Conservation (phyloP, 2,329 filamentous ascomycete species). For the Exophiala calicioides region DNA sequence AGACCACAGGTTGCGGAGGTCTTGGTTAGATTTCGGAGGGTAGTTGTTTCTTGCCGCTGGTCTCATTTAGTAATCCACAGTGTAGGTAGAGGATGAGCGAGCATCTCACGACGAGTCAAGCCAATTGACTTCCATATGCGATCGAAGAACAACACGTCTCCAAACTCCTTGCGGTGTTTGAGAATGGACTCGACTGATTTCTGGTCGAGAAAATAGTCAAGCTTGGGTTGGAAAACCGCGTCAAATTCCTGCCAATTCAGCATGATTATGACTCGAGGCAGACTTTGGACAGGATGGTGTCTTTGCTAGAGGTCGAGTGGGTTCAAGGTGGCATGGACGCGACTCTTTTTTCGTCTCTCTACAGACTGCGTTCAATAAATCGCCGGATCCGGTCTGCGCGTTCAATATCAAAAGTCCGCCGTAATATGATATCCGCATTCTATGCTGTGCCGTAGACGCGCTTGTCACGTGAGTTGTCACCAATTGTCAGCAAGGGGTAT, state of each 20-base stretch:
- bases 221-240: conserved; percentile 64
- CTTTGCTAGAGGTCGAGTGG: too few relatives aligned
- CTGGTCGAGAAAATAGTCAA: conserved; percentile 63
- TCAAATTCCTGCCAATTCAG: conserved; percentile 68
- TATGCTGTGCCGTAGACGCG: too few relatives aligned
- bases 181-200: conserved; percentile 64
- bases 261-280: conserved; percentile 52
- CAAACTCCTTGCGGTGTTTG: conserved; percentile 65
- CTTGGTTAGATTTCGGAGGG: conserved; percentile 69
- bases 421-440: too few relatives aligned
- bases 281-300: too few relatives aligned
- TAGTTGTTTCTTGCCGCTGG: conserved; percentile 64
- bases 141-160: conserved; percentile 76
- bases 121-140: conserved; percentile 70
- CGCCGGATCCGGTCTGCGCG: too few relatives aligned
- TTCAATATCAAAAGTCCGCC: too few relatives aligned
- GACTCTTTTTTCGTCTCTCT: too few relatives aligned
- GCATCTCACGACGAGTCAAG: conserved; percentile 63
- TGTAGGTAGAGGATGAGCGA: conserved; percentile 4
- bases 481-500: too few relatives aligned
- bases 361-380: too few relatives aligned
- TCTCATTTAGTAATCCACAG: neutral
- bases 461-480: too few relatives aligned
- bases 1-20: conserved; percentile 68
- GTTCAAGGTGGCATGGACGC: too few relatives aligned